Percentiles rank a stretch among this genome's conserved stretches.
These are phyloP conservation scores for Alternaria incomplexa DNA, from an alignment of 2,329 filamentous ascomycete species.

Conservation along the genomic window DNA sequence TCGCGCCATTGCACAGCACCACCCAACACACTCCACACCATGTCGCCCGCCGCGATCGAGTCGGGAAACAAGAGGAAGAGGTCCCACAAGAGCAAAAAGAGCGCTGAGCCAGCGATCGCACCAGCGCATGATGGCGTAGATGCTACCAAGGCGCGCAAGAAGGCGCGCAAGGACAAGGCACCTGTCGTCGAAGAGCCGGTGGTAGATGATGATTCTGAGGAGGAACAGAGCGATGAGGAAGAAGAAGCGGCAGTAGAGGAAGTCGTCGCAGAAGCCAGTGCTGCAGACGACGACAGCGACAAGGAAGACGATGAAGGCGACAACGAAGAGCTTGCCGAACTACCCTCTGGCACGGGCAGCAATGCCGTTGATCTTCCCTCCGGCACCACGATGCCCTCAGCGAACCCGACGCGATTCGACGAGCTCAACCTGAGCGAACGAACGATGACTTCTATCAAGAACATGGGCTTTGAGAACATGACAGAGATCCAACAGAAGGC, in stretches of 20 bases:
- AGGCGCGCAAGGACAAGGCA: conserved; percentile 46
- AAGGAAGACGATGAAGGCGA: conserved; percentile 34
- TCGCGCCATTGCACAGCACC: background rate
- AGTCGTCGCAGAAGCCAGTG: conserved; percentile 36
- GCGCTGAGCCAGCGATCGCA: conserved; percentile 30
- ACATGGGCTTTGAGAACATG: conserved; percentile 95
- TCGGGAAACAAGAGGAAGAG: conserved; percentile 55
- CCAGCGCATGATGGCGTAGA: conserved; percentile 21
- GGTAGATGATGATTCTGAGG: conserved; percentile 23
- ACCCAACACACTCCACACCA: conserved; percentile 23
- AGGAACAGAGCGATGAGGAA: conserved; percentile 45
- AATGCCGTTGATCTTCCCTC: conserved; percentile 58
- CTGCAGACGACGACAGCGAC: conserved; percentile 34
- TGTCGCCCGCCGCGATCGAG: conserved; percentile 49
- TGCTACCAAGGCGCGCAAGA: conserved; percentile 45
- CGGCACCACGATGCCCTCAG: conserved; percentile 62
- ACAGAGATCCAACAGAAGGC: conserved; percentile 90
- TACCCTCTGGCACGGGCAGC: conserved; percentile 18
- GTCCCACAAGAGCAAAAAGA: conserved; percentile 51
- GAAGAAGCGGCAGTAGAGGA: conserved; percentile 43
- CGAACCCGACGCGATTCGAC: conserved; percentile 72
- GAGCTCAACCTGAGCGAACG: conserved; percentile 87
- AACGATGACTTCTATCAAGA: conserved; percentile 84
- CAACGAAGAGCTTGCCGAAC: conserved; percentile 11
- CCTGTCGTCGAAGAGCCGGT: conserved; percentile 38